phyloP scores from a whole-genome alignment of 495 filamentous ascomycete genomes.

The Xylaria palmicola region DNA sequence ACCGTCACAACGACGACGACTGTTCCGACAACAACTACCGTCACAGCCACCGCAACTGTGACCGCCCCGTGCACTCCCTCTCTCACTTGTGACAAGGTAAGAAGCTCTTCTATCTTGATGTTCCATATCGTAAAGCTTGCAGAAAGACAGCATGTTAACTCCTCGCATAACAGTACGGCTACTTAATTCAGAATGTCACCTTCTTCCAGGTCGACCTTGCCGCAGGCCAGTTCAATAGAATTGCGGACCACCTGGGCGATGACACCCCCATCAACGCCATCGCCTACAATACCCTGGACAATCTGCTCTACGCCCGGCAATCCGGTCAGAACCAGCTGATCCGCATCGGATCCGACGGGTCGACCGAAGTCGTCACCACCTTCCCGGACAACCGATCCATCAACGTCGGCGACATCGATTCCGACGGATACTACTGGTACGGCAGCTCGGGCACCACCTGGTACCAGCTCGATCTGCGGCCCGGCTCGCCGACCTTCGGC shows the following conservation, averaged over 20 bases:
- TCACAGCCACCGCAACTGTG: slow-evolving; percentile 14
- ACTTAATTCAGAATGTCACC: slow-evolving; percentile 12
- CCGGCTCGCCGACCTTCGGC: slow-evolving; percentile 15
- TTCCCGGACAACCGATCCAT: neutral
- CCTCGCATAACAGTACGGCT: slow-evolving; percentile 9
- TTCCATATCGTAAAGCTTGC: neutral
- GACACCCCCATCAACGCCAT: slow-evolving; percentile 14
- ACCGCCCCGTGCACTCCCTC: slow-evolving; percentile 11
- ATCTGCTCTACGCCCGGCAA: slow-evolving; percentile 13
- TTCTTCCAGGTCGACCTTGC: slow-evolving; percentile 16
- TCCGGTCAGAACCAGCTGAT: neutral
- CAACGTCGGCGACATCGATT: slow-evolving; percentile 18
- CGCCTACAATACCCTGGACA: slow-evolving; percentile 17
- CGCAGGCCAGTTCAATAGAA: neutral
- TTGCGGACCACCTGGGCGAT: slow-evolving; percentile 4
- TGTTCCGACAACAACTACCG: slow-evolving; percentile 13
- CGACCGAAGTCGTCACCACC: neutral
- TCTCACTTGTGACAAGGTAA: slow-evolving; percentile 16
- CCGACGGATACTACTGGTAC: slow-evolving; percentile 18
- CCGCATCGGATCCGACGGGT: slow-evolving; percentile 16
- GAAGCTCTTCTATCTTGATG: neutral
- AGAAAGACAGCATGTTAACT: neutral
- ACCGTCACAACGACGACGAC: slow-evolving; percentile 10
- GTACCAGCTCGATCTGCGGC: slow-evolving; percentile 10
- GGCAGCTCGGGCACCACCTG: neutral